Evolutionary conservation across 1,284 basidiomycete species (phyloP).

Genomic region (Lentinus polychrous): DNA sequence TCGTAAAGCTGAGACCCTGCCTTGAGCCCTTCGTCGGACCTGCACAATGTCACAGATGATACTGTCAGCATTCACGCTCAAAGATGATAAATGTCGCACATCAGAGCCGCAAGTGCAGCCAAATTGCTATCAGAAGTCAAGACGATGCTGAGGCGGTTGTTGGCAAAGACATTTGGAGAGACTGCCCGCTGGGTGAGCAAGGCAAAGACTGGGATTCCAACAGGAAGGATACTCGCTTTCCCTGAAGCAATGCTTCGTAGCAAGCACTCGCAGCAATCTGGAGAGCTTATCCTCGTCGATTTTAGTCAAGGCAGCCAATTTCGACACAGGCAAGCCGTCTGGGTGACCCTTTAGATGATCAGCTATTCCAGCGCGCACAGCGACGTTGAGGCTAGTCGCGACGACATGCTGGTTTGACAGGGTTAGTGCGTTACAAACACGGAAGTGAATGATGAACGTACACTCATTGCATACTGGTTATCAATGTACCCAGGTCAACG

Average conservation of each 20-base stretch:
- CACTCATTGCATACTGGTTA: too few relatives aligned
- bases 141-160: slow-evolving; percentile 19
- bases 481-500: too few relatives aligned
- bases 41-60: background rate
- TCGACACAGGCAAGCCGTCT: slow-evolving; percentile 25
- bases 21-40: slow-evolving; percentile 10
- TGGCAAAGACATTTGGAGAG: slow-evolving; percentile 16
- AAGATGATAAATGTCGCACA: slow-evolving; percentile 12
- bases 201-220: too few relatives aligned
- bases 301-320: slow-evolving; percentile 22
- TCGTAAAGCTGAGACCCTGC: background rate
- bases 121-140: slow-evolving; percentile 12
- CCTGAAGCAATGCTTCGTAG: slow-evolving; percentile 30
- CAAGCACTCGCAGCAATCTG: slow-evolving; percentile 29
- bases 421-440: background rate
- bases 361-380: slow-evolving; percentile 24
- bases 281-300: slow-evolving; percentile 27
- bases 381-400: slow-evolving; percentile 5
- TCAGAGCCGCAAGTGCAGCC: slow-evolving; percentile 1
- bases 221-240: slow-evolving; percentile 24
- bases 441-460: too few relatives aligned
- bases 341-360: slow-evolving; percentile 24
- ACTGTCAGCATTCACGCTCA: background rate
- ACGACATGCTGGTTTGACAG: slow-evolving; percentile 2
- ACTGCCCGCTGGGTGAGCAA: slow-evolving; percentile 13